Percentiles rank a stretch among this genome's conserved stretches.
Conservation (phyloP, 805 yeast species). For the Pichia scutulata region DNA sequence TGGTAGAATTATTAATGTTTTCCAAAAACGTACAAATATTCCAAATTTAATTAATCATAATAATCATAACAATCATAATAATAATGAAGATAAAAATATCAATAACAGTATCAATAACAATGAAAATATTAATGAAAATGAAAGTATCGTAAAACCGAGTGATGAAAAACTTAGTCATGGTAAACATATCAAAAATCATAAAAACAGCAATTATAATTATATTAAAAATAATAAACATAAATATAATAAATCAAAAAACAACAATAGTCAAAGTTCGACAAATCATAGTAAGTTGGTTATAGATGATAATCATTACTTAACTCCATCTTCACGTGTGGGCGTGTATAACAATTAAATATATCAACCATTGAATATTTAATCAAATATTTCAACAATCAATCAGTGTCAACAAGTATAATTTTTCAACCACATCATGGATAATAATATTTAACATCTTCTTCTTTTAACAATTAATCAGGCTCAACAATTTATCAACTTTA, state of each 20-base stretch:
- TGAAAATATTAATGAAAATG: neutral
- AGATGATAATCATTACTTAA: constrained; percentile 7
- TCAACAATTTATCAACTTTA: neutral
- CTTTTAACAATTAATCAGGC: neutral
- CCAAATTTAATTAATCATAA: constrained; percentile 38
- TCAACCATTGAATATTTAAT: neutral
- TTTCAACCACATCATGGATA: neutral
- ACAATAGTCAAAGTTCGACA: neutral
- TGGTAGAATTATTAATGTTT: constrained; percentile 62
- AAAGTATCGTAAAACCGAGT: neutral
- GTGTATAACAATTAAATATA: constrained; percentile 3
- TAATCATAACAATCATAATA: neutral
- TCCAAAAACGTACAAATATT: constrained; percentile 69
- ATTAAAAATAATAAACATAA: neutral
- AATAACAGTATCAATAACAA: neutral
- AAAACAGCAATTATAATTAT: constrained; percentile 4
- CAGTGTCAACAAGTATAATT: neutral
- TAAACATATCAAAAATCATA: neutral
- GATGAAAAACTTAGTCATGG: neutral
- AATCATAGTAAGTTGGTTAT: constrained; percentile 2
- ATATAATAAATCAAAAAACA: neutral
- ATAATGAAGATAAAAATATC: neutral
- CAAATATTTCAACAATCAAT: neutral
- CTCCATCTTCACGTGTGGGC: constrained; percentile 11
- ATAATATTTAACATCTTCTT: too few relatives aligned